Evolutionary conservation across 768 basidiomycete species (phyloP), one percentile per base, ranked within the genome.

Genomic region (Daedaleopsis nitida): DNA sequence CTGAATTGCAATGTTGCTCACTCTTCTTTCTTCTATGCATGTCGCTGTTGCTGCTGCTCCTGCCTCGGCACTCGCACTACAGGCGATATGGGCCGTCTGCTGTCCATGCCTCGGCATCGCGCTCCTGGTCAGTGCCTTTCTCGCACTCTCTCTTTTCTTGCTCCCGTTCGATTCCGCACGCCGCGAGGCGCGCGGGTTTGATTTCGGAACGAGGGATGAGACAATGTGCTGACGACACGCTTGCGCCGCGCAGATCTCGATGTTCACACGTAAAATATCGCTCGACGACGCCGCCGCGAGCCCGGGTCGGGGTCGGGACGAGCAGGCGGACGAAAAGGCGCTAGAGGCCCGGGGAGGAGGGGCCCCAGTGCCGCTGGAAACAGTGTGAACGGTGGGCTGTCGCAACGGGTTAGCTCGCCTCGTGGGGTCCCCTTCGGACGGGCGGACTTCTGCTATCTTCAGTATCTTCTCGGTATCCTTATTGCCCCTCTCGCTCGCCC

Each of bases 61-160:
- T 32, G 27, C 7, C 27, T 32, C 27, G 27, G 27, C 27, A 32
- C 27, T 3, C 23, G 19, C 23, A 3, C 19, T 66, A 56, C 60
- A 91, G 89, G 82, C 80, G 57, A 81, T 92, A 59, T 92, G 91
- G 91, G 81, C 82, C 16, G 81, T 88, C 37, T 92, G 89, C 72
- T 76, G 84, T 43, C 89, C 91, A 21, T 84, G 86, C 69, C 72
- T 92, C 53, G 86, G 85, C 34, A 68, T 85, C 56, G 86, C 89
- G 39, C 80, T 85, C 67, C 67, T 90, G 72, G 87, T 89, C 69
- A 69, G 78, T 75, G 37, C 57, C 59, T 62, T 57, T 65, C 48
- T 35, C n/a, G n/a, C n/a, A n/a, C n/a, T n/a, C n/a, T n/a, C n/a
- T n/a, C n/a, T n/a, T n/a, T n/a, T n/a, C n/a, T n/a, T n/a, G n/a